Base-by-base conservation (phyloP, 139 green algal genomes). In the Diplosphaera chodatii region DNA sequence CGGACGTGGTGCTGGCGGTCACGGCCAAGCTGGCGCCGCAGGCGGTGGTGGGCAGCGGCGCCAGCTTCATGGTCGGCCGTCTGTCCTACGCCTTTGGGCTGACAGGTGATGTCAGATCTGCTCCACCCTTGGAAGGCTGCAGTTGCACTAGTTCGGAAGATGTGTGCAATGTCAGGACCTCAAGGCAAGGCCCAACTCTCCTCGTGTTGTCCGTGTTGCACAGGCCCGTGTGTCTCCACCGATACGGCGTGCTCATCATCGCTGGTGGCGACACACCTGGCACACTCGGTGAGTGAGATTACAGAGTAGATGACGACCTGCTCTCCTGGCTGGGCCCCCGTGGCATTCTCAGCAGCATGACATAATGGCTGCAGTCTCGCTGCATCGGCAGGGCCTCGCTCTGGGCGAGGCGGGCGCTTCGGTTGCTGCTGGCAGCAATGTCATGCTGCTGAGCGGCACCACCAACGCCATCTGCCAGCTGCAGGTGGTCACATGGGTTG, bases 231-330 rank as follows among this genome's bases (percentile, higher is more conserved):
- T 41, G 28, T 78, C 20, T 84, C 83, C 34, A 76, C 79, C 23
- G 77, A 89, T 75, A 93, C 89, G 3, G 92, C 92, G 8, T 97
- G 92, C 84, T 96, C 89, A 18, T 94, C 91, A 15, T 94, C 87
- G 15, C 78, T 97, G 28, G 88, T 96, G 4, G 80, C 87, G 27
- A 78, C 83, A 2, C 73, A 88, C 68, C 33, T 94, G 18, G 86
- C 87, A 1, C 63, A 75, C 65, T 75, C 32, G 20, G 71, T 69
- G 41, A 64, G n/a, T n/a, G n/a, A n/a, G n/a, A n/a, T n/a, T n/a
- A n/a, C n/a, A n/a, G n/a, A n/a, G n/a, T n/a, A n/a, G n/a, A n/a
- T n/a, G n/a, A n/a, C n/a, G n/a, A n/a, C n/a, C n/a, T n/a, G n/a
- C n/a, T n/a, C n/a, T n/a, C n/a, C n/a, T n/a, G n/a, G n/a, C n/a